Evolutionary conservation across 2,329 filamentous ascomycete genomes (phyloP).

Genomic region (Colletotrichum lindemuthianum): DNA sequence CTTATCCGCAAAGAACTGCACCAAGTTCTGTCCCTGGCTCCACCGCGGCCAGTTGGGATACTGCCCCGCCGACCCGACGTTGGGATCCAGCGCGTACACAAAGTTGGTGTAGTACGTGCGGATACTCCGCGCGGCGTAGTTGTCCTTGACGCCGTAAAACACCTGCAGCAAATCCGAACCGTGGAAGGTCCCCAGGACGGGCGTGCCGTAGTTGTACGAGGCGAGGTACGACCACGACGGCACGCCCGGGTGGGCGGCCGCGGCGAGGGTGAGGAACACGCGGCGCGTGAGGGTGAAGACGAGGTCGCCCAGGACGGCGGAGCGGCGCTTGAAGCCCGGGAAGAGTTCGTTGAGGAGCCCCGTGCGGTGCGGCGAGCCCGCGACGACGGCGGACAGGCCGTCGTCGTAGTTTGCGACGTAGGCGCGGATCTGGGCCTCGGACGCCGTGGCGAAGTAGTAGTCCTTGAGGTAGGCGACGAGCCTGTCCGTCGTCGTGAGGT

Average conservation of each 20-base stretch:
- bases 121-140: constrained; percentile 45
- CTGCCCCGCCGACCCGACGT: constrained; percentile 57
- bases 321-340: constrained; percentile 71
- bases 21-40: constrained; percentile 58
- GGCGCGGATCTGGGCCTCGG: constrained; percentile 51
- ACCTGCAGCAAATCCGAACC: constrained; percentile 75
- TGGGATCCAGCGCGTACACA: constrained; percentile 76
- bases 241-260: constrained; percentile 59
- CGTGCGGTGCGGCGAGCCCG: constrained; percentile 70
- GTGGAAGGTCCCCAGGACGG: constrained; percentile 82
- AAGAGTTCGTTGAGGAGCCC: constrained; percentile 67
- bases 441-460: constrained; percentile 42
- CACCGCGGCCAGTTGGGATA: constrained; percentile 55
- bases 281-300: constrained; percentile 57
- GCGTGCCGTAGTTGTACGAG: constrained; percentile 76
- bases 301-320: constrained; percentile 71
- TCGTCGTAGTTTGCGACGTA: constrained; percentile 66
- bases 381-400: constrained; percentile 56
- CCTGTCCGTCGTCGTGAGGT: constrained; percentile 64
- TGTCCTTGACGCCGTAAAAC: constrained; percentile 57
- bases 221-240: constrained; percentile 80
- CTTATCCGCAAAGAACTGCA: constrained; percentile 54
- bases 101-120: constrained; percentile 78
- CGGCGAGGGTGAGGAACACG: constrained; percentile 57
- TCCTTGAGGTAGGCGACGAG: constrained; percentile 43